phyloP scores from a whole-genome alignment of 305 asterid species.

The Fraxinus floribunda region DNA sequence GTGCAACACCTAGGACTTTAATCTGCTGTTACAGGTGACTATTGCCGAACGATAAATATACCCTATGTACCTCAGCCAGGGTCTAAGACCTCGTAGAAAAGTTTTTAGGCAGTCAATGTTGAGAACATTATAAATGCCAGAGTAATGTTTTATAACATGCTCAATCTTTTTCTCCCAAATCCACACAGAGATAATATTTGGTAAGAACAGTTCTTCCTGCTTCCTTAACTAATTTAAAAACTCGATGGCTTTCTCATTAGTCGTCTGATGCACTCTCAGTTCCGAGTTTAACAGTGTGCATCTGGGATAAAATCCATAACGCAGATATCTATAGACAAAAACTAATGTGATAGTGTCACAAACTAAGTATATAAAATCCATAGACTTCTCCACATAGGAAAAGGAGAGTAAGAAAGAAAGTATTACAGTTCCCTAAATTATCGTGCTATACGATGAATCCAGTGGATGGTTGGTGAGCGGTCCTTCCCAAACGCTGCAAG shows the following conservation, averaged over 20 bases:
- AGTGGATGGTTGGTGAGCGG: background rate
- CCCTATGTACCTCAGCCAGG: conserved; percentile 8
- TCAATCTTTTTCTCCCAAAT: background rate
- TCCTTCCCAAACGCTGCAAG: background rate
- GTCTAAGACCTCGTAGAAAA: conserved; percentile 1
- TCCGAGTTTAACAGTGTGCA: background rate
- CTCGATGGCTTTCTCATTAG: background rate
- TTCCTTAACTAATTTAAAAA: background rate
- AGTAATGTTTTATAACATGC: background rate
- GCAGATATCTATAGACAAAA: background rate
- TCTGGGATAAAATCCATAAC: background rate
- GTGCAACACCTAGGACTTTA: conserved; percentile 7
- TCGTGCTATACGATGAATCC: background rate
- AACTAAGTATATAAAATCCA: background rate
- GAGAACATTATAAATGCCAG: conserved; percentile 1
- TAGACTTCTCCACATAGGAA: background rate
- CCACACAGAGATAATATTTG: background rate
- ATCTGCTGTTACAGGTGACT: background rate
- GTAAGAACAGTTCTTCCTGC: background rate
- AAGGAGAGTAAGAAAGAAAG: background rate
- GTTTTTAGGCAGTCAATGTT: conserved; percentile 4
- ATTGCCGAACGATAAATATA: conserved; percentile 5
- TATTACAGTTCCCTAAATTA: background rate
- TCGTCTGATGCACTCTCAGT: background rate
- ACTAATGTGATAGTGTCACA: background rate